phyloP scores from a whole-genome alignment of 2,329 filamentous ascomycete species.

The Teratosphaeria viscida region DNA sequence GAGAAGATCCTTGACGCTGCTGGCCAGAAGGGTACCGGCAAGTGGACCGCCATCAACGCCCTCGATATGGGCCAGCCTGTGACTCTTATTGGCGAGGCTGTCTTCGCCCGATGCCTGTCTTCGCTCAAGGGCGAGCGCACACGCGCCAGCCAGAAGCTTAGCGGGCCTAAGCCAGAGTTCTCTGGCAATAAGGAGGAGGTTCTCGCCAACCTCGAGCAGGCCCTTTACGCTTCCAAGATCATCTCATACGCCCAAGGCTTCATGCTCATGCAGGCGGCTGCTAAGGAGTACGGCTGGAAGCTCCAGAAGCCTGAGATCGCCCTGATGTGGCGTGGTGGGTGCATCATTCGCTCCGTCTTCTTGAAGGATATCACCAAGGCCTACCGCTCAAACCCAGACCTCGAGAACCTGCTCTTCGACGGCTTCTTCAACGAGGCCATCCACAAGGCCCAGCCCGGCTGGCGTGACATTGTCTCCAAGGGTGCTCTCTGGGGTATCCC shows the following conservation, averaged over 20 bases:
- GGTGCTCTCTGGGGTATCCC: conserved; percentile 89
- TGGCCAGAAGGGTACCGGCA: conserved; percentile 98
- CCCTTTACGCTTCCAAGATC: conserved; percentile 98
- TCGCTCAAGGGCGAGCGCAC: conserved; percentile 88
- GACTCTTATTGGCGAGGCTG: conserved; percentile 92
- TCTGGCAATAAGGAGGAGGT: conserved; percentile 85
- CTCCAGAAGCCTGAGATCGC: conserved; percentile 99
- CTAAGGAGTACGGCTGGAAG: conserved; percentile 95
- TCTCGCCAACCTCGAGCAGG: conserved; percentile 96
- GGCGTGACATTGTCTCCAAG: conserved; percentile 87
- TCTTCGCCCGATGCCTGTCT: conserved; percentile 88
- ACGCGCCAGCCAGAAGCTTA: conserved; percentile 67
- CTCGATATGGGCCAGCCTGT: conserved; percentile 98
- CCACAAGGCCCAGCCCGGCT: conserved; percentile 81
- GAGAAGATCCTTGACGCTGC: conserved; percentile 99
- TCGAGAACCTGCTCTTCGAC: conserved; percentile 97
- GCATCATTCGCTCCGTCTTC: conserved; percentile 99
- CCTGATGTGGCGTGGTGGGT: conserved; percentile 99
- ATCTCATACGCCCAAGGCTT: conserved; percentile 99
- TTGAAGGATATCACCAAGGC: conserved; percentile 98
- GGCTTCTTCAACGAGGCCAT: conserved; percentile 99
- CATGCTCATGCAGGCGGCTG: conserved; percentile 99
- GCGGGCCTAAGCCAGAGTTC: conserved; percentile 69
- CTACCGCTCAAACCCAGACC: conserved; percentile 86
- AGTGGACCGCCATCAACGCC: conserved; percentile 99